These are phyloP conservation scores for Podaxis sp. DNA, from an alignment of 768 basidiomycete species.

Conservation along the genomic window DNA sequence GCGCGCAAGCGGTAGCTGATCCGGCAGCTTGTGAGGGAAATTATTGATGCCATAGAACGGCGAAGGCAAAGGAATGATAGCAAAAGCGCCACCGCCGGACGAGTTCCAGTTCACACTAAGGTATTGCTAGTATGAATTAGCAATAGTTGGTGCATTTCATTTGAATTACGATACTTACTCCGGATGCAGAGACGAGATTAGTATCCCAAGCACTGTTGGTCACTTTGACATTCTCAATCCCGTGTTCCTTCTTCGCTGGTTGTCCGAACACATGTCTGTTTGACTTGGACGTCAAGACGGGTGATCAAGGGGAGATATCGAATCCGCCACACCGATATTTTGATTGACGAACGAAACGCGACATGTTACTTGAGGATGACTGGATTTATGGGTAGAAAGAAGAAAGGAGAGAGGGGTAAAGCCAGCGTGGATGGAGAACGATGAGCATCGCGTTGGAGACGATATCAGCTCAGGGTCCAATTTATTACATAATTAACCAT, in stretches of 20 bases:
- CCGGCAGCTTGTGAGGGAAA: constrained; percentile 82
- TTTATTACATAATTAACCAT: constrained; percentile 12
- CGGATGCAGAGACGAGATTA: constrained; percentile 84
- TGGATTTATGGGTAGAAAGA: not conserved
- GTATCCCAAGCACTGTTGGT: constrained; percentile 96
- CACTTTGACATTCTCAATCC: constrained; percentile 81
- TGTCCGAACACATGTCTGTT: constrained; percentile 90
- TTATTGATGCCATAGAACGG: constrained; percentile 55
- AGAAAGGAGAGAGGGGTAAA: not conserved
- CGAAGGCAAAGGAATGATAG: constrained; percentile 84
- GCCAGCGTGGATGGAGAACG: constrained; percentile 6
- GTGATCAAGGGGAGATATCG: constrained; percentile 15
- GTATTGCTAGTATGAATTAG: constrained; percentile 54
- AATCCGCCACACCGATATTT: constrained; percentile 69
- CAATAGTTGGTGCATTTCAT: not conserved
- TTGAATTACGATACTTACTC: constrained; percentile 44
- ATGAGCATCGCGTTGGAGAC: constrained; percentile 9
- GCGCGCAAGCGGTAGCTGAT: constrained; percentile 88
- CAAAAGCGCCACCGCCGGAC: constrained; percentile 91
- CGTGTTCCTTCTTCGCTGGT: constrained; percentile 79
- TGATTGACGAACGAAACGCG: constrained; percentile 81
- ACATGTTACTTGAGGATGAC: constrained; percentile 49
- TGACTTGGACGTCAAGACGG: constrained; percentile 10
- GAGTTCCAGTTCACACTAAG: constrained; percentile 94
- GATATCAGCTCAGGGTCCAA: constrained; percentile 1